Base-by-base conservation (phyloP, 140 eudicot genomes). In the Ambrosia hybrid region DNA sequence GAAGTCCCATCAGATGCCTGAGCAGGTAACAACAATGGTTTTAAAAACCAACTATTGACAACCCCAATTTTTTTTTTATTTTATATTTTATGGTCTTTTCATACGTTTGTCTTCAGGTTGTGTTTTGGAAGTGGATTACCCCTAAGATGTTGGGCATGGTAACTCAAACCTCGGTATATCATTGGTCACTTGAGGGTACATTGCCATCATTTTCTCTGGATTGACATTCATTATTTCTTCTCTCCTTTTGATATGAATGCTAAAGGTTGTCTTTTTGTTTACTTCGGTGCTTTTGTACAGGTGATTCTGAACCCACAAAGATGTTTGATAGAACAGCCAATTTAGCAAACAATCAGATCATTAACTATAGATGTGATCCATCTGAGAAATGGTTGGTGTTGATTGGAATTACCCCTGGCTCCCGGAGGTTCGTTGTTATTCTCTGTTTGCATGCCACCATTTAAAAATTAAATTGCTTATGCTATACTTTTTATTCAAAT, bases 1-100 rank as follows among this genome's bases (percentile, higher is more conserved):
- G 84, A 93, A 93, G 82, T 87, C 98, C 57, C 83, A 93, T 83
- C 98, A 90, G 88, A 93, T 93, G 98, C 98, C 98, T 51, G 98
- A 93, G 83, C 98, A 93, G 98, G 98, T 87, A 64, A 71, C 34
- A 12, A n/a, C 41, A 33, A 52, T 63, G 59, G 15, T 4, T 9
- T 48, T 48, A 21, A 21, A 55, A 57, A 13, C 37, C 2, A 57
- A 46, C 52, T 46, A 37, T 3, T 70, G 16, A 38, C 17, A 68
- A 30, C 62, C 33, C 55, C 9, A 1, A n/a, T n/a, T n/a, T n/a
- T 71, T 39, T 9, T 37, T 39, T 41, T 17, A 21, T 41, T 57
- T 2, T 57, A 2, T 8, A 4, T 17, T 16, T 21, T 57, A 26
- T 68, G 48, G 70, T 80, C 11, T 34, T 39, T 55, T 76, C 52